A percentile compares a stretch with the other conserved stretches of the same genome.
Evolutionary conservation across 345 rosid genomes (phyloP).

Genomic region (Xanthoceras sorbifolium): DNA sequence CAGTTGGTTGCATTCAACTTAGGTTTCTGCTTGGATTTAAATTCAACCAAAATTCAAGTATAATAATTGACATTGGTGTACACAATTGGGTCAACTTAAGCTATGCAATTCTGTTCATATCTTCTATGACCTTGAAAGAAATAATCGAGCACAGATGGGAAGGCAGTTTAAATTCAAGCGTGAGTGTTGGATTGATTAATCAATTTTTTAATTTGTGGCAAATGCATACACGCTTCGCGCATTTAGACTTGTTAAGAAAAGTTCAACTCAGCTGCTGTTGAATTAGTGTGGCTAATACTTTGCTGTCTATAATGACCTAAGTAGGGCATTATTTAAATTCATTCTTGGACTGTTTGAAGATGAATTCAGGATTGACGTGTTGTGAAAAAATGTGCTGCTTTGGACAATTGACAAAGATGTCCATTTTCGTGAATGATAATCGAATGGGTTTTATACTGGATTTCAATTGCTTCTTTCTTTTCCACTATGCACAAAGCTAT

Average conservation of each 20-base stretch:
- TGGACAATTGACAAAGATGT: background rate
- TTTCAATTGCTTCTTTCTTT: slow-evolving; percentile 1
- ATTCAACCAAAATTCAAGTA: background rate
- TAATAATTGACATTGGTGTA: background rate
- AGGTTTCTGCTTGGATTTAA: background rate
- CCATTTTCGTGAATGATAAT: background rate
- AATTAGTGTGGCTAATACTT: slow-evolving; percentile 4
- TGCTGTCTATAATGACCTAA: background rate
- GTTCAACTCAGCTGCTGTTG: background rate
- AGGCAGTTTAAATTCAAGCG: background rate
- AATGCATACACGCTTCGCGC: background rate
- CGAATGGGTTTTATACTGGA: slow-evolving; percentile 2
- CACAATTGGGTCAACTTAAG: background rate
- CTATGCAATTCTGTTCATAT: background rate
- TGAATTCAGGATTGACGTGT: background rate
- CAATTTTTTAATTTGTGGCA: background rate
- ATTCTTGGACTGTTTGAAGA: background rate
- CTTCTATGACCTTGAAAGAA: background rate
- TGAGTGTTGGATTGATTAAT: background rate
- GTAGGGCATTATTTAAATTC: background rate
- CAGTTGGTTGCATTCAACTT: background rate
- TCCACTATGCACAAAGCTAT: background rate
- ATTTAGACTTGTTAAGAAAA: background rate
- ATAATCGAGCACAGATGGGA: background rate
- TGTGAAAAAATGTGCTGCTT: background rate